phyloP scores from a whole-genome alignment of 768 basidiomycete genomes.

The Saitozyma podzolica region DNA sequence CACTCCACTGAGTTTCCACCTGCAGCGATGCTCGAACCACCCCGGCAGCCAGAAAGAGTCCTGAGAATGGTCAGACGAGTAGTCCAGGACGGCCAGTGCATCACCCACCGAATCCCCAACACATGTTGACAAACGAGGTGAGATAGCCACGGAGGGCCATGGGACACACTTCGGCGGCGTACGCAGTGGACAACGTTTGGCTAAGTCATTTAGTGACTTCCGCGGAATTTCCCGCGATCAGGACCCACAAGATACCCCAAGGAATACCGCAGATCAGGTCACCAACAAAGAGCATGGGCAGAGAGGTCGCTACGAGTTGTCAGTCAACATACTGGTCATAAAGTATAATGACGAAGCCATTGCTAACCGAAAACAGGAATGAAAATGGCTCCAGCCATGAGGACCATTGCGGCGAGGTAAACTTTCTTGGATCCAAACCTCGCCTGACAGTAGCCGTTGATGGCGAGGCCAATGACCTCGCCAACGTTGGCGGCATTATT shows the following conservation, averaged over 20 bases:
- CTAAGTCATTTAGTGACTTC: too few relatives aligned
- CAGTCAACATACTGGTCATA: too few relatives aligned
- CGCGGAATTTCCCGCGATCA: too few relatives aligned
- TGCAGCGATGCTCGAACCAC: constrained; percentile 29
- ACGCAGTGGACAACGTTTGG: constrained; percentile 44
- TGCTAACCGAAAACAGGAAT: constrained; percentile 10
- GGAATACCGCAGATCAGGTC: constrained; percentile 45
- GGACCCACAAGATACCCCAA: constrained; percentile 35
- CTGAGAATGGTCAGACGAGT: constrained; percentile 1
- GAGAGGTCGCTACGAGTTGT: neutral
- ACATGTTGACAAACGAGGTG: constrained; percentile 32
- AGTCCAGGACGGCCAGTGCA: too few relatives aligned
- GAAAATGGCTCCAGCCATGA: constrained; percentile 17
- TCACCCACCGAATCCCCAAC: constrained; percentile 25
- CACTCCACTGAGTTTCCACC: constrained; percentile 26
- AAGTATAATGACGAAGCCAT: too few relatives aligned
- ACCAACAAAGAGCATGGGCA: constrained; percentile 18
- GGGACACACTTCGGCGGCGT: constrained; percentile 47
- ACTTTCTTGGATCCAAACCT: constrained; percentile 46
- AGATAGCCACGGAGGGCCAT: constrained; percentile 29
- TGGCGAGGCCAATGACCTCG: constrained; percentile 26
- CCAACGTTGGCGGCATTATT: constrained; percentile 39
- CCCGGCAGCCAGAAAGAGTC: constrained; percentile 32
- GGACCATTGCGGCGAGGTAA: constrained; percentile 38
- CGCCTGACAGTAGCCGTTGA: constrained; percentile 47